Evolutionary conservation across 1,139 yeast species (phyloP), one percentile per base, ranked within the genome.

Genomic region (Yamadazyma buinensis): DNA sequence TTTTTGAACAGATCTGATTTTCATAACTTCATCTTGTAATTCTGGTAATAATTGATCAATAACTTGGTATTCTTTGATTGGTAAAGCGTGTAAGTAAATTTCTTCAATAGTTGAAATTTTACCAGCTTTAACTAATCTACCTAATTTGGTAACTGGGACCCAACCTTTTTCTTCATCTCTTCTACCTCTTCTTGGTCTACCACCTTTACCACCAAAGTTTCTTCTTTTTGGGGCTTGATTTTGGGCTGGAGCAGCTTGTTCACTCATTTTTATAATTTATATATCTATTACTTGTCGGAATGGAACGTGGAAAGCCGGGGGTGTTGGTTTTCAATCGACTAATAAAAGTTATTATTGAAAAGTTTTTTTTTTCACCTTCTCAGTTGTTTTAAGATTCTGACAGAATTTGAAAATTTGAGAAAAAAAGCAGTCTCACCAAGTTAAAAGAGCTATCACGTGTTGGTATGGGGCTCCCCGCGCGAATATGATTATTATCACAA

Each of bases 111-210:
- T 73, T 69, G 94, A 75, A 75, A 92, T 80, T 84, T 92, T 92
- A 73, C 96, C 96, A 61, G 97, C 95, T 81, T 88, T 88, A 58
- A 94, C 98, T 64, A 92, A 84, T 84, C 99, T 90, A 76, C 98
- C 99, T 69, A 92, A 87, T 83, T 92, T 94, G 92, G 99, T 92
- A 68, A 92, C 98, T 76, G 99, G 99, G 61, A 83, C 84, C 98
- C 98, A 92, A 59, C 95, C 96, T 80, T 92, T 90, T 80, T 92
- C 97, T 75, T 90, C 97, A 55, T 76, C 80, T 58, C 77, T 74
- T 68, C 83, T 77, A 67, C 84, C 77, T 54, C 72, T 61, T 57
- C 64, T 60, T 61, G 84, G 80, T 67, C 72, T 72, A 14, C 29
- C 26, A 50, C 55, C 51, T 64, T 78, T 80, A 67, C 70, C 72